Evolutionary conservation across 495 filamentous ascomycete species (phyloP), one percentile per base, ranked within the genome.

Genomic region (Cercophora newfieldiana): DNA sequence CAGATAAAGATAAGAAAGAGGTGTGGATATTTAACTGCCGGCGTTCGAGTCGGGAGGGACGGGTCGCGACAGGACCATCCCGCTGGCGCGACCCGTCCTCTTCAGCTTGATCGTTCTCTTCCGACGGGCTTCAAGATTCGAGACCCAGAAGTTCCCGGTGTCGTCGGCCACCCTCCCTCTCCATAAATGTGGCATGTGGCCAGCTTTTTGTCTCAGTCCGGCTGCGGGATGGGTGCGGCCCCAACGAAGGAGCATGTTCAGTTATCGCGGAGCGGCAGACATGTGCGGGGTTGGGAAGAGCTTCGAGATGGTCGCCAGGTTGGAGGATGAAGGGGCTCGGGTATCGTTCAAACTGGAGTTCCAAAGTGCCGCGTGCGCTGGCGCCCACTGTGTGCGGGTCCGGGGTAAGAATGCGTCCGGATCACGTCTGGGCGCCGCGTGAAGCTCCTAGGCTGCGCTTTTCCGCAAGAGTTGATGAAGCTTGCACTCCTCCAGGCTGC

Each of bases 141-240:
- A 44, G 37, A 44, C 37, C 18, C n/a, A n/a, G n/a, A n/a, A n/a
- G n/a, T n/a, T n/a, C n/a, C n/a, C n/a, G 18, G 2, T 14, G 37
- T 44, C 10, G 37, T 44, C 10, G 37, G 12, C 37, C 37, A 44
- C 37, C 37, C 37, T 44, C 37, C 12, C 14, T 24, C 21, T 18
- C 7, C 7, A 25, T 12, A 24, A 61, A 22, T 10, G n/a, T 16
- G 26, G 24, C 59, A 53, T 28, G 59, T 62, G 59, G 44, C n/a
- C 10, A 31, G 55, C 8, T 50, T 21, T 37, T 30, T 62, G 59
- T 62, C 59, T 62, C 59, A 62, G 30, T 37, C 19, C 33, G 58
- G 37, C 18, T 24, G 33, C 58, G 58, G 57, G 31, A 25, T 19
- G 22, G 28, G 22, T 44, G 57, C 28, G 57, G 28, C n/a, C n/a